These are phyloP conservation scores for Rhizophora apiculata DNA, from an alignment of 345 rosid genomes.

Conservation along the genomic window DNA sequence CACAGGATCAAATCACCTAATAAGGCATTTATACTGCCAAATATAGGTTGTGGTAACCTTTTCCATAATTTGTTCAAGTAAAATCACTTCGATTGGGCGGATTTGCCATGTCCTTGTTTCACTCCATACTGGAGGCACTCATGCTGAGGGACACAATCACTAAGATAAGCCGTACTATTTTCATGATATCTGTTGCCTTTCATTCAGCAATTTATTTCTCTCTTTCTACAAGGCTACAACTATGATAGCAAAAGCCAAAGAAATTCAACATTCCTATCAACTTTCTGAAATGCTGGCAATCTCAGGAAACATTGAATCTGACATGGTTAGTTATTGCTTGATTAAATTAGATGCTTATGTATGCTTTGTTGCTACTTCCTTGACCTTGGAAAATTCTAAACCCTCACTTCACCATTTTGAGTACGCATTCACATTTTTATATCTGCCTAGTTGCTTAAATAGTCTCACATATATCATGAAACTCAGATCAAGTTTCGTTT, in stretches of 20 bases:
- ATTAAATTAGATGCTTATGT: neutral
- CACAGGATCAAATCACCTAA: neutral
- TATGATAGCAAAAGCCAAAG: too few relatives aligned
- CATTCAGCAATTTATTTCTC: neutral
- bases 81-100: constrained; percentile 1
- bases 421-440: too few relatives aligned
- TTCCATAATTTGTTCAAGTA: neutral
- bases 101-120: neutral
- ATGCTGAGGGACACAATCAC: neutral
- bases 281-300: too few relatives aligned
- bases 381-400: too few relatives aligned
- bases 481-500: too few relatives aligned
- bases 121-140: neutral
- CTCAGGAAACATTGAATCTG: too few relatives aligned
- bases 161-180: neutral
- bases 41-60: neutral
- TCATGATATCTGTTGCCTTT: neutral
- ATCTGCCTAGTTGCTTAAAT: too few relatives aligned
- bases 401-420: too few relatives aligned
- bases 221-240: neutral
- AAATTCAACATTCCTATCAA: too few relatives aligned
- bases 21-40: neutral
- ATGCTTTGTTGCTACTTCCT: neutral
- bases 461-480: too few relatives aligned
- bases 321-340: neutral